These are phyloP conservation scores for Rosa persica DNA, from an alignment of 306 rosid genomes.

Conservation along the genomic window DNA sequence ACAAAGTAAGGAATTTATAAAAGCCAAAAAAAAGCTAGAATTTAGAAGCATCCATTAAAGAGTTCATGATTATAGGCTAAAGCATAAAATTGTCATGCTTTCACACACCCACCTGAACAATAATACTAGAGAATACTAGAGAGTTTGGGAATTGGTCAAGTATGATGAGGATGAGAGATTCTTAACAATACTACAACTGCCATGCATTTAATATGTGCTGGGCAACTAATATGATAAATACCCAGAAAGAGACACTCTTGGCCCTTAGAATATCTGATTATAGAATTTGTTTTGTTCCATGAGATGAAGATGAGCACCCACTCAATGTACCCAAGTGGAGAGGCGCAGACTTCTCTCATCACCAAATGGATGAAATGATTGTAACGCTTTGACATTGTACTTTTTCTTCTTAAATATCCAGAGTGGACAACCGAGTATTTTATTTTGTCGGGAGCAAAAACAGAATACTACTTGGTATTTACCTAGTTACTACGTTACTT, in stretches of 20 bases:
- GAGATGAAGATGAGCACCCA: not conserved
- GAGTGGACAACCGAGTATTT: too few relatives aligned
- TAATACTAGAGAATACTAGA: not conserved
- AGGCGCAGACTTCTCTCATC: not conserved
- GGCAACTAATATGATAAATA: not conserved
- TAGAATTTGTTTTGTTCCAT: not conserved
- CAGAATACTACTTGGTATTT: too few relatives aligned
- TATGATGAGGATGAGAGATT: not conserved
- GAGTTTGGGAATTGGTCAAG: not conserved
- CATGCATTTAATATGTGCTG: slow-evolving; percentile 1
- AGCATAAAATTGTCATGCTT: not conserved
- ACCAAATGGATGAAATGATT: not conserved
- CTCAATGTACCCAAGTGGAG: not conserved
- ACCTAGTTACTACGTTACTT: too few relatives aligned
- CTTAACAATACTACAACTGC: not conserved
- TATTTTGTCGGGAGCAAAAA: too few relatives aligned
- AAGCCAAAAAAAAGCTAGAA: not conserved
- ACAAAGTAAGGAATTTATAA: not conserved
- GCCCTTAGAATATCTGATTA: not conserved
- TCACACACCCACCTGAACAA: not conserved
- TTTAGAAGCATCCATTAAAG: not conserved
- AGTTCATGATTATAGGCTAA: not conserved
- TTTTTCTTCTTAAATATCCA: not conserved
- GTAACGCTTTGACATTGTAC: not conserved
- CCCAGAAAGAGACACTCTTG: slow-evolving; percentile 11